Percentiles rank a stretch among this genome's conserved stretches.
Conservation (phyloP, 75 land plant species). For the Picea glauca region DNA sequence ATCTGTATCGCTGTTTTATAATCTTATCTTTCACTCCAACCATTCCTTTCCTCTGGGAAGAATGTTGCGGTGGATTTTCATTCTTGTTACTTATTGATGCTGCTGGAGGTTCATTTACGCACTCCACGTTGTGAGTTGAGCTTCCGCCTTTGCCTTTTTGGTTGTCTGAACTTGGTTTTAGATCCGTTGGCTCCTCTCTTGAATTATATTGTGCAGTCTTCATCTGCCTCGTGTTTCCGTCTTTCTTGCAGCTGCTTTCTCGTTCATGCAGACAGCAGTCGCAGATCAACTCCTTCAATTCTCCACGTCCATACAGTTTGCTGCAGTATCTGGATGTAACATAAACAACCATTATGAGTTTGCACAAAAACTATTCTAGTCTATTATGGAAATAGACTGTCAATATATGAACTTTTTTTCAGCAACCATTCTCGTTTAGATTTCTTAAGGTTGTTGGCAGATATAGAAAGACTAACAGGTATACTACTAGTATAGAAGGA, state of each 20-base stretch:
- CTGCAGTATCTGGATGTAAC: neutral
- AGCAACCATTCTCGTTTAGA: too few relatives aligned
- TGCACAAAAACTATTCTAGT: neutral
- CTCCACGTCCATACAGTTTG: neutral
- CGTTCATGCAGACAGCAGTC: neutral
- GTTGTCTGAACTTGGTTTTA: neutral
- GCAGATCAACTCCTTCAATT: neutral
- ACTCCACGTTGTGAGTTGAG: neutral
- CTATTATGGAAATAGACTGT: neutral
- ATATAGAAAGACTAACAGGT: too few relatives aligned
- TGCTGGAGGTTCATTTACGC: neutral
- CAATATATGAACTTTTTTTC: too few relatives aligned
- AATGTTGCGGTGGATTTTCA: neutral
- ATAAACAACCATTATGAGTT: neutral
- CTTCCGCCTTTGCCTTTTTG: neutral
- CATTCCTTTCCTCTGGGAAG: neutral
- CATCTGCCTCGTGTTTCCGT: neutral
- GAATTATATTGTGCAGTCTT: too few relatives aligned
- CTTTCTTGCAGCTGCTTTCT: neutral
- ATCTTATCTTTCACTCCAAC: neutral
- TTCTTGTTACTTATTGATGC: neutral
- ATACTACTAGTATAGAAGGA: too few relatives aligned
- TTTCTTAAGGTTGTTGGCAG: too few relatives aligned
- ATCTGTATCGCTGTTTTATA: neutral
- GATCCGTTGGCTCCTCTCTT: neutral